Evolutionary conservation across 768 basidiomycete genomes (phyloP).

Genomic region (Tylopilus vinaceipallidus): DNA sequence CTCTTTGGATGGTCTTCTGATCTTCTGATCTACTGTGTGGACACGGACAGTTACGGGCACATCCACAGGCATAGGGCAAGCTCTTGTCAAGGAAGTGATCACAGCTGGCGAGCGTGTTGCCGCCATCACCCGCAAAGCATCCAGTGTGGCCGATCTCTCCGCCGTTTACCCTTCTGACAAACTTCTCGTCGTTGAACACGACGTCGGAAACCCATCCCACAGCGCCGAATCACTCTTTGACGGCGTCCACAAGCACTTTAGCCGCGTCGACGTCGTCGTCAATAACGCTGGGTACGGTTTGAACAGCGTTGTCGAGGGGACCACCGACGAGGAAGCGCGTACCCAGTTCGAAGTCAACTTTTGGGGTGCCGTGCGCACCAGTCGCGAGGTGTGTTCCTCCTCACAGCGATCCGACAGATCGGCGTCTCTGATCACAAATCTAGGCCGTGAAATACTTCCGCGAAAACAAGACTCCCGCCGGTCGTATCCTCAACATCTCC

Average conservation of each 20-base stretch:
- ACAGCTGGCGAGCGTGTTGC: conserved; percentile 28
- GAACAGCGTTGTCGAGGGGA: conserved; percentile 26
- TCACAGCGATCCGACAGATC: not conserved
- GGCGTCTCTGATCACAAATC: not conserved
- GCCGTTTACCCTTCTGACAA: conserved; percentile 15
- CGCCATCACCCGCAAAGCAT: conserved; percentile 27
- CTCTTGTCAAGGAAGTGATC: conserved; percentile 27
- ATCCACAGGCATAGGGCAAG: conserved; percentile 39
- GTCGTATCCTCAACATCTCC: conserved; percentile 24
- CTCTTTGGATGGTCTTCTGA: not conserved
- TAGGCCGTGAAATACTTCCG: conserved; percentile 32
- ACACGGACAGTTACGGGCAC: conserved; percentile 39
- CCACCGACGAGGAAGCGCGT: conserved; percentile 26
- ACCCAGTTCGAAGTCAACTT: conserved; percentile 33
- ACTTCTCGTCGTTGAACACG: conserved; percentile 30
- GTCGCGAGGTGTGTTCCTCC: conserved; percentile 18
- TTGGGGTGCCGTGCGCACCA: conserved; percentile 29
- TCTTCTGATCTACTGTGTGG: not conserved
- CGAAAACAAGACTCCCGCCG: conserved; percentile 24
- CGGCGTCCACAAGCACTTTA: conserved; percentile 23
- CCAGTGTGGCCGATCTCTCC: conserved; percentile 16
- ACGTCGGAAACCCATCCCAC: conserved; percentile 27
- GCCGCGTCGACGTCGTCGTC: conserved; percentile 32
- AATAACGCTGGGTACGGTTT: conserved; percentile 34
- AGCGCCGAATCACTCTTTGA: conserved; percentile 20